Evolutionary conservation across 2,329 filamentous ascomycete species (phyloP), one percentile per base, ranked within the genome.

Genomic region (Pestalotiopsis sp.): DNA sequence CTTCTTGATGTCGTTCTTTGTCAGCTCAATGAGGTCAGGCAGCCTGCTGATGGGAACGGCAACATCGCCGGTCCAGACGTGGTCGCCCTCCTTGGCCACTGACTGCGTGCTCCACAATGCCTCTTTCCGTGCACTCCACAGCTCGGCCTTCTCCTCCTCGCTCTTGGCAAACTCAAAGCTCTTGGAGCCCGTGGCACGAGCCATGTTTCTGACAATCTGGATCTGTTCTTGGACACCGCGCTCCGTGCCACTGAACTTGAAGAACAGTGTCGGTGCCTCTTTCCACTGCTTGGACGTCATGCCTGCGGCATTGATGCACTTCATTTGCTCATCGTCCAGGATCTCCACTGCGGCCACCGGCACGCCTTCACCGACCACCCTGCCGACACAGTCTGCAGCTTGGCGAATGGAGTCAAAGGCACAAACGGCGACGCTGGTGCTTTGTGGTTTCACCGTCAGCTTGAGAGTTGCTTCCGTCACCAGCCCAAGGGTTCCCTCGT

Each of bases 71-170:
- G 93, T 95, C 93, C 93, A 96, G 3, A 96, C 91, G 67, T 88
- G 89, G 72, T 95, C 91, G n/a, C 85, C 88, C 59, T 77, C 87
- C 81, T 79, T 88, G 82, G 80, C 88, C 75, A 91, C 84, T 0
- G 92, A 88, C 84, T 93, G 91, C 68, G 92, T 91, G 75, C 89
- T 92, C 93, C 93, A 96, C 49, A 97, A 84, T 1, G 93, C 92
- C 80, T 95, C 92, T 81, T 97, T 97, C 59, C 93, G 83, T 25
- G 93, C 93, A 74, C 90, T 91, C 93, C 93, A 97, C 38, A 97
- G 85, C 80, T 95, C 92, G 6, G 86, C 84, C 78, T 91, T 90
- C 82, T 97, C 94, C 36, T 90, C 84, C 69, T 87, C 82, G 75
- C 79, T 90, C 75, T 83, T 87, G 3, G 94, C 94, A 78, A 96